Conservation (phyloP, 2,329 filamentous ascomycete genomes). For the Aspergillus amoenus region DNA sequence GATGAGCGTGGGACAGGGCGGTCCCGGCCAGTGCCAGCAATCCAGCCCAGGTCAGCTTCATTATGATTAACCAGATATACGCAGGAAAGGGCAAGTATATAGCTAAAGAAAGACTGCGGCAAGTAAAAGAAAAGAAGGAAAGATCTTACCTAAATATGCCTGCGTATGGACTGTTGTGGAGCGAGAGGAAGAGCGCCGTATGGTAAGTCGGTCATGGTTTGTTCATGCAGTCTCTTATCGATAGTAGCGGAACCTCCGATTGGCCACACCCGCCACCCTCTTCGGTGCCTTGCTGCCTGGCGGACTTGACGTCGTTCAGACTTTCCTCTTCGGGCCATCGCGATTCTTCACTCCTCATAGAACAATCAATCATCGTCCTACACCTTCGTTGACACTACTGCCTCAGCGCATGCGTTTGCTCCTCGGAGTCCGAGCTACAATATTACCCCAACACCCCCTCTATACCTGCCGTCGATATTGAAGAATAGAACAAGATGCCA, state of each 20-base stretch:
- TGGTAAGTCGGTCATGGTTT: conserved; percentile 1
- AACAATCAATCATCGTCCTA: background rate
- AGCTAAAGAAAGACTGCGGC: background rate
- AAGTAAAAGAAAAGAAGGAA: conserved; percentile 1
- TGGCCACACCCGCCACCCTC: background rate
- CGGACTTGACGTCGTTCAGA: conserved; percentile 29
- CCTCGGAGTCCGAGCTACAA: background rate
- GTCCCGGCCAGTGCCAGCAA: conserved; percentile 35
- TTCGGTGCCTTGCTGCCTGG: conserved; percentile 19
- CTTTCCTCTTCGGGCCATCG: conserved; percentile 33
- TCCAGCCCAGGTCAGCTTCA: conserved; percentile 31
- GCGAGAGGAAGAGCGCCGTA: conserved; percentile 10
- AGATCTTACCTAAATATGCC: background rate
- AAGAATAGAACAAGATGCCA: conserved; percentile 22
- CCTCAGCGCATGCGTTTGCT: background rate
- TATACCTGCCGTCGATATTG: background rate
- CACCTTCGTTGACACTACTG: background rate
- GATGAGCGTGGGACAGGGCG: conserved; percentile 38
- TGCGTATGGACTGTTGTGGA: conserved; percentile 6
- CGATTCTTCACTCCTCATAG: conserved; percentile 13
- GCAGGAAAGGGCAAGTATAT: background rate
- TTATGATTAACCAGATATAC: conserved; percentile 11
- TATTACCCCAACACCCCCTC: background rate
- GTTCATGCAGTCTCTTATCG: conserved; percentile 17
- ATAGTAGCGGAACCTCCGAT: conserved; percentile 21